Base-by-base conservation (phyloP, 2,329 filamentous ascomycete species). In the Trichoderma hamatum region DNA sequence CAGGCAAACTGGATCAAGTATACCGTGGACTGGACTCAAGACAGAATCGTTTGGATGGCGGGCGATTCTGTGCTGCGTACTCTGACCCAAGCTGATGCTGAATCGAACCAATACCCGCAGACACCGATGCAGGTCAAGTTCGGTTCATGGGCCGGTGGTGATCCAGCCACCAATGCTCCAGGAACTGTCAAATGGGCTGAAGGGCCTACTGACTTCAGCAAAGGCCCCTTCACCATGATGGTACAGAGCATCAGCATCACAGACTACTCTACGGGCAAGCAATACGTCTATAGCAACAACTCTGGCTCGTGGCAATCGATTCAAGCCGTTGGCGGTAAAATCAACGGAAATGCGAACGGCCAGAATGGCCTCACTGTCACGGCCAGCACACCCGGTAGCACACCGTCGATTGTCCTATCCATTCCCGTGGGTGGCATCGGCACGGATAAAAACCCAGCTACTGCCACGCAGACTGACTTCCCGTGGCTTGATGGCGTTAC, bases 51-150 rank as follows among this genome's bases (percentile, higher is more conserved):
- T 46, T 99, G 95, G 94, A 89, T 90, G 71, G 92, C 97, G 71
- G 92, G 92, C 77, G 92, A 90, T 68, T 87, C 84, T 16, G 89
- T 91, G 6, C 88, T 97, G 60, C 90, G 96, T 70, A 91, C 92
- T 13, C 85, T 97, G 69, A 89, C 86, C 58, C 87, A 88, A 51
- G 84, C 82, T 61, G 89, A 92, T 64, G 92, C 94, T 70, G 87
- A 90, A 71, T 77, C 84, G 67, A 85, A 84, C 71, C 92, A 97
- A 80, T 99, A 96, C 77, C 96, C 96, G 9, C 96, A 99, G 82
- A 94, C 94, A 0, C 96, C 96, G 4, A 97, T 97, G 93, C 91
- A 94, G 81, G 83, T 98, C 81, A 96, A 95, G 81, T 89, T 98
- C 74, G 96, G 96, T 70, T 84, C 91, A 68, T 99, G 96, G 96